These are phyloP conservation scores for Inga leiocalycina DNA, from an alignment of 306 rosid genomes.

Conservation along the genomic window DNA sequence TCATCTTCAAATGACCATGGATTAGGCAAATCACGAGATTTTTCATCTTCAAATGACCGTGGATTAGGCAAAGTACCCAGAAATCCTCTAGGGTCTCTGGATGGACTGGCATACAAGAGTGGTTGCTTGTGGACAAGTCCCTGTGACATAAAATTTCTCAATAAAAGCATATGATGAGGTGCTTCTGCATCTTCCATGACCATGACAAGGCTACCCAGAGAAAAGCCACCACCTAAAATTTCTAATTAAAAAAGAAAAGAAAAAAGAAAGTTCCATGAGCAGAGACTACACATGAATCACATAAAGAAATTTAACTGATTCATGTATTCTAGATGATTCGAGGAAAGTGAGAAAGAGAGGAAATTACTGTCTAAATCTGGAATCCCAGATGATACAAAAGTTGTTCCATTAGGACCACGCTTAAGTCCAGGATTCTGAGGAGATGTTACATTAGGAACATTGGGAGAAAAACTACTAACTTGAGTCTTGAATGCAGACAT, in stretches of 20 bases:
- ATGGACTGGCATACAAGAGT: constrained; percentile 84
- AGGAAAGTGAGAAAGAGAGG: constrained; percentile 26
- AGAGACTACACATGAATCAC: background rate
- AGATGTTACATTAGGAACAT: constrained; percentile 45
- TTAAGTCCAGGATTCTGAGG: constrained; percentile 61
- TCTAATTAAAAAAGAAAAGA: constrained; percentile 34
- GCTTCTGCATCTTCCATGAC: constrained; percentile 96
- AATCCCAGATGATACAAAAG: constrained; percentile 74
- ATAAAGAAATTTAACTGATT: background rate
- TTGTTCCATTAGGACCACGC: constrained; percentile 81
- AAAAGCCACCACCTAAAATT: constrained; percentile 86
- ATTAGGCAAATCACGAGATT: constrained; percentile 54
- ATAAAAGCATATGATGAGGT: constrained; percentile 95
- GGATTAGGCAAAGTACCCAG: constrained; percentile 88
- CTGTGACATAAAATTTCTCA: constrained; percentile 94
- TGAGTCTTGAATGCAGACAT: constrained; percentile 64
- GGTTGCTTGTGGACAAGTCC: constrained; percentile 81
- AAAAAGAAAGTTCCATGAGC: constrained; percentile 2
- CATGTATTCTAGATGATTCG: constrained; percentile 4
- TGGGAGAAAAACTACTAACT: constrained; percentile 83
- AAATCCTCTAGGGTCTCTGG: constrained; percentile 78
- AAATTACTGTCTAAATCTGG: constrained; percentile 81
- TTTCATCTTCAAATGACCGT: constrained; percentile 58
- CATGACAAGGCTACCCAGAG: constrained; percentile 86
- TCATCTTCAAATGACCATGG: constrained; percentile 63